phyloP scores from a whole-genome alignment of 495 filamentous ascomycete genomes.

The Cudoniella acicularis region DNA sequence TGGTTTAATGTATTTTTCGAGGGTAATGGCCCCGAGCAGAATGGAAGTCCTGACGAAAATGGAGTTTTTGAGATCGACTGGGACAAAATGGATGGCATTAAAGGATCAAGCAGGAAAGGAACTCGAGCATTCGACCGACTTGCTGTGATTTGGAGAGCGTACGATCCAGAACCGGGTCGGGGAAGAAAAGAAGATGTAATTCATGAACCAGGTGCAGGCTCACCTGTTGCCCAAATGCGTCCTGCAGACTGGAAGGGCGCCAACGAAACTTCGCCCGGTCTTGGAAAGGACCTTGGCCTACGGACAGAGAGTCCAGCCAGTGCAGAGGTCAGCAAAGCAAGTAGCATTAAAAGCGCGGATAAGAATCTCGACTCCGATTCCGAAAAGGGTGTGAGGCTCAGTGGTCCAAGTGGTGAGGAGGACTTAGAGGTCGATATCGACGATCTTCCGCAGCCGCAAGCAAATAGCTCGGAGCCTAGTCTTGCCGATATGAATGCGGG shows the following conservation, averaged over 20 bases:
- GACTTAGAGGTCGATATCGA: conserved; percentile 6
- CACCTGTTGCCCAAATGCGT: conserved; percentile 60
- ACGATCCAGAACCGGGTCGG: conserved; percentile 22
- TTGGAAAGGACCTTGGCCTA: conserved; percentile 61
- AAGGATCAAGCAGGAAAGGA: conserved; percentile 77
- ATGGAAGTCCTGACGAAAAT: conserved; percentile 41
- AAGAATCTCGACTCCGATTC: conserved; percentile 20
- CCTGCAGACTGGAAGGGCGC: conserved; percentile 70
- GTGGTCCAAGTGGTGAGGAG: conserved; percentile 32
- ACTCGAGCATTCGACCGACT: conserved; percentile 75
- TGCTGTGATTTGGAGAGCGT: conserved; percentile 76
- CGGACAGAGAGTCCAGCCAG: conserved; percentile 57
- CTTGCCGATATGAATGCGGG: conserved; percentile 17
- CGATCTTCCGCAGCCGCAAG: conserved; percentile 8
- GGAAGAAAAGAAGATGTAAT: conserved; percentile 41
- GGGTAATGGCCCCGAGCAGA: conserved; percentile 64
- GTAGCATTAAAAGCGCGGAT: conserved; percentile 37
- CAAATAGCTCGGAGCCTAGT: conserved; percentile 8
- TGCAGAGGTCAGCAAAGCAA: conserved; percentile 62
- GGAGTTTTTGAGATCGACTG: conserved; percentile 58
- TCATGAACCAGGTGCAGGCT: conserved; percentile 54
- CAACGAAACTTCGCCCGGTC: conserved; percentile 37
- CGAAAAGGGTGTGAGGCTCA: conserved; percentile 28
- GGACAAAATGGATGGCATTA: conserved; percentile 62
- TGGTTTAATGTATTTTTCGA: conserved; percentile 98